A percentile compares a stretch with the other conserved stretches of the same genome.
Evolutionary conservation across 2,329 filamentous ascomycete genomes (phyloP).

Genomic region (Colletotrichum shisoi): DNA sequence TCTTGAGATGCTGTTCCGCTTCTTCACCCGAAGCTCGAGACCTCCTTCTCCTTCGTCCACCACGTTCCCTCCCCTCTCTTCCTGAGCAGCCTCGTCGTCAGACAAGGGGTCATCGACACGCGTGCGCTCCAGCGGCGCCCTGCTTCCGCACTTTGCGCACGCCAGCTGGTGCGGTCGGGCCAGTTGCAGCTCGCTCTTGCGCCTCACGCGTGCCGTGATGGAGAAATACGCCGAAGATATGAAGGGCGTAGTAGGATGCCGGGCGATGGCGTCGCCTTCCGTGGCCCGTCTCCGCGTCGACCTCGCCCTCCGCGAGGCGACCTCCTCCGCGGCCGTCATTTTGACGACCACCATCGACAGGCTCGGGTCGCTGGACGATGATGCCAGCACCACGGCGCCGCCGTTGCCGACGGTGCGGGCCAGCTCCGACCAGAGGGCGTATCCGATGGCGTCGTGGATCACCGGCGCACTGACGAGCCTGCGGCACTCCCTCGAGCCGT

Average conservation of each 20-base stretch:
- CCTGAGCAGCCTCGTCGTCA: background rate
- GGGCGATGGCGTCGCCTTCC: background rate
- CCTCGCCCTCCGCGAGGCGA: slow-evolving; percentile 9
- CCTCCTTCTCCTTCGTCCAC: background rate
- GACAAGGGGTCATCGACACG: background rate
- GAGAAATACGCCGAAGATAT: background rate
- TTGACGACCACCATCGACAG: background rate
- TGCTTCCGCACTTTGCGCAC: slow-evolving; percentile 25
- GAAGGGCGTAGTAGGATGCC: background rate
- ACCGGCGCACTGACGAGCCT: slow-evolving; percentile 31
- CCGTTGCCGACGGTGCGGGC: background rate
- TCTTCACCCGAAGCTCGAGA: background rate
- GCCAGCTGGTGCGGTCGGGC: slow-evolving; percentile 8
- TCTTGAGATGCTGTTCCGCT: slow-evolving; percentile 14
- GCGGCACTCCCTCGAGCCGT: slow-evolving; percentile 18
- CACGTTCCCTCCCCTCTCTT: too few relatives aligned
- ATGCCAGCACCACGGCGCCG: background rate
- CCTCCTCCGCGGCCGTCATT: background rate
- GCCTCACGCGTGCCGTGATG: background rate
- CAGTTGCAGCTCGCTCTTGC: slow-evolving; percentile 8
- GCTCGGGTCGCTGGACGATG: background rate
- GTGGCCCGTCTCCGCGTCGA: slow-evolving; percentile 13
- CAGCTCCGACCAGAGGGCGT: slow-evolving; percentile 21
- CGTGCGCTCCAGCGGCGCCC: slow-evolving; percentile 2
- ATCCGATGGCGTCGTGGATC: slow-evolving; percentile 30